Conservation (phyloP, 768 basidiomycete species). For the Tephrocybe rancida region DNA sequence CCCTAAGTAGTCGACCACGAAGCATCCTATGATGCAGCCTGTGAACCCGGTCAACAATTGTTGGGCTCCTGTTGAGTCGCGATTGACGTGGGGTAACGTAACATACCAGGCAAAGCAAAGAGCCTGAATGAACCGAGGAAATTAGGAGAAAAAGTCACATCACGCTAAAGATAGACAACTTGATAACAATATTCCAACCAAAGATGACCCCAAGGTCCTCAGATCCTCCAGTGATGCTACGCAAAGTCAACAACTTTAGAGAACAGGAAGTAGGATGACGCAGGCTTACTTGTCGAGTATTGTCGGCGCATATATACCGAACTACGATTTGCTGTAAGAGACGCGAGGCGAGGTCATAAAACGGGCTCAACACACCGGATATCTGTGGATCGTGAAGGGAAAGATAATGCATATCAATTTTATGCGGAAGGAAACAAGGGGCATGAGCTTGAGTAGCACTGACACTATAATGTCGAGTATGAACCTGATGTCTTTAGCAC, state of each 20-base stretch:
- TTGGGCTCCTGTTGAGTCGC: not conserved
- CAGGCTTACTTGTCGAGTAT: conserved; percentile 60
- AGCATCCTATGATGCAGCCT: conserved; percentile 69
- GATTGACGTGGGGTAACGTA: too few relatives aligned
- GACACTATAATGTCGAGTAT: conserved; percentile 80
- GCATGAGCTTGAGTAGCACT: conserved; percentile 23
- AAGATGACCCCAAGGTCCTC: conserved; percentile 61
- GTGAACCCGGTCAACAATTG: not conserved
- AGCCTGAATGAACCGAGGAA: conserved; percentile 21
- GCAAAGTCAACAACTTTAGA: not conserved
- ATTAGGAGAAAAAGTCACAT: not conserved
- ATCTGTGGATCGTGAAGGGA: conserved; percentile 44
- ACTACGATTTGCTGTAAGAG: conserved; percentile 37
- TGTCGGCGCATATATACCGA: conserved; percentile 78
- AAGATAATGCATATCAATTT: not conserved
- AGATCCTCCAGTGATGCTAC: conserved; percentile 59
- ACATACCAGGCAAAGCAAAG: conserved; percentile 37
- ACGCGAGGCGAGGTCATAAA: not conserved
- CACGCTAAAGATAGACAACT: conserved; percentile 41
- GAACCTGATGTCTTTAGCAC: conserved; percentile 42
- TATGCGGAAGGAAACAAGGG: not conserved
- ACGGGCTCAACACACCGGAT: conserved; percentile 49
- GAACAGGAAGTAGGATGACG: not conserved
- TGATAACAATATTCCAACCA: conserved; percentile 85
- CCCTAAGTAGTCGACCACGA: conserved; percentile 72